These are phyloP conservation scores for Sarcomyxa edulis DNA, from an alignment of 768 basidiomycete species.

Conservation along the genomic window DNA sequence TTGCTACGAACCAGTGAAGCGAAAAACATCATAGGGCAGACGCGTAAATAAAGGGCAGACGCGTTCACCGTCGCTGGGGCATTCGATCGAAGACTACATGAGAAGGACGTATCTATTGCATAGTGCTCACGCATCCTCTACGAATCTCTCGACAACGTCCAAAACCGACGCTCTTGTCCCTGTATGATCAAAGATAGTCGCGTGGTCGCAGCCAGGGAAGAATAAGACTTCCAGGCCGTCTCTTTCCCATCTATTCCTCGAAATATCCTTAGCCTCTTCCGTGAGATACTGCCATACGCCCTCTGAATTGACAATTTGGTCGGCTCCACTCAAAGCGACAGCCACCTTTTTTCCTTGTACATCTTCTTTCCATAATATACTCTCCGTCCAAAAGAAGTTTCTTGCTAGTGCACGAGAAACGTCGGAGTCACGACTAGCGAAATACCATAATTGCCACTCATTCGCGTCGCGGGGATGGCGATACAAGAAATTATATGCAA, in stretches of 20 bases:
- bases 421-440: constrained; percentile 59
- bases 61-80: too few relatives aligned
- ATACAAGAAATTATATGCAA: constrained; percentile 65
- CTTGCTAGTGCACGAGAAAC: constrained; percentile 52
- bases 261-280: constrained; percentile 15
- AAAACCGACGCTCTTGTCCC: constrained; percentile 21
- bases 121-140: too few relatives aligned
- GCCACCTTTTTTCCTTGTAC: constrained; percentile 28
- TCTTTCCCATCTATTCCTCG: constrained; percentile 16
- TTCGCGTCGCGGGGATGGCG: constrained; percentile 33
- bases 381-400: constrained; percentile 65
- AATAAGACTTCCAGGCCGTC: constrained; percentile 29
- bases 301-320: constrained; percentile 35
- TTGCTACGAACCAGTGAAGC: too few relatives aligned
- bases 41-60: too few relatives aligned
- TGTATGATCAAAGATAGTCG: constrained; percentile 33
- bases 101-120: too few relatives aligned
- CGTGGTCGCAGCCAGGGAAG: constrained; percentile 33
- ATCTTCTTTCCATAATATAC: constrained; percentile 56
- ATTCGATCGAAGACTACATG: too few relatives aligned
- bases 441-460: constrained; percentile 68
- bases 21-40: too few relatives aligned
- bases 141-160: constrained; percentile 23
- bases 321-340: constrained; percentile 29
- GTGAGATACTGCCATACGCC: constrained; percentile 31